phyloP scores from a whole-genome alignment of 148 eudicot species.

The Arctostaphylos glauca region DNA sequence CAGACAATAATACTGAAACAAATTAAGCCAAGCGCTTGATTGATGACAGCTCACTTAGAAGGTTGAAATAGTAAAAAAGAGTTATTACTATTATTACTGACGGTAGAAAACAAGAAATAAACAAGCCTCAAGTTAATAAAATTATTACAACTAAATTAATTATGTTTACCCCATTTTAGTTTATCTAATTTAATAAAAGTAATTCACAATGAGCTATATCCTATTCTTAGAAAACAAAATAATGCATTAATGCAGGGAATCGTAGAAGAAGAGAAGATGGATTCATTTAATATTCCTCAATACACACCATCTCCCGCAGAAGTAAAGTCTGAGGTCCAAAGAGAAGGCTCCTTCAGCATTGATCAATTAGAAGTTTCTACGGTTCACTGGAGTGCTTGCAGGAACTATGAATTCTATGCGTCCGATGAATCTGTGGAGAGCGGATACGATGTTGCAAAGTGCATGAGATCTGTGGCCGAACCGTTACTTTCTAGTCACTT shows the following conservation, averaged over 20 bases:
- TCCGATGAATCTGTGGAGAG: not conserved
- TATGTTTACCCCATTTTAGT: too few species aligned
- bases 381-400: slow-evolving; percentile 35
- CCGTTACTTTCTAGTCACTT: slow-evolving; percentile 48
- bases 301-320: slow-evolving; percentile 51
- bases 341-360: slow-evolving; percentile 46
- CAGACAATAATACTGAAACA: too few species aligned
- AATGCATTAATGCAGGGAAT: slow-evolving; percentile 35
- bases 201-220: too few species aligned
- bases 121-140: too few species aligned
- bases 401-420: not conserved
- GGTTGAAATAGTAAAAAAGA: too few species aligned
- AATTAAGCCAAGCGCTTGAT: too few species aligned
- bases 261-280: slow-evolving; percentile 46
- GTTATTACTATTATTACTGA: too few species aligned
- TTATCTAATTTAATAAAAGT: too few species aligned
- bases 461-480: slow-evolving; percentile 53
- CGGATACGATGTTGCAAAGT: slow-evolving; percentile 26
- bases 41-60: too few species aligned
- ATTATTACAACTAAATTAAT: too few species aligned
- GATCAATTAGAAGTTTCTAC: slow-evolving; percentile 28
- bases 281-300: slow-evolving; percentile 43
- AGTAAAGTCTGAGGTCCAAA: slow-evolving; percentile 29
- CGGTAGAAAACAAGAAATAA: too few species aligned
- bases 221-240: not conserved